Conservation (phyloP, 345 rosid species). For the Tarenaya hassleriana region DNA sequence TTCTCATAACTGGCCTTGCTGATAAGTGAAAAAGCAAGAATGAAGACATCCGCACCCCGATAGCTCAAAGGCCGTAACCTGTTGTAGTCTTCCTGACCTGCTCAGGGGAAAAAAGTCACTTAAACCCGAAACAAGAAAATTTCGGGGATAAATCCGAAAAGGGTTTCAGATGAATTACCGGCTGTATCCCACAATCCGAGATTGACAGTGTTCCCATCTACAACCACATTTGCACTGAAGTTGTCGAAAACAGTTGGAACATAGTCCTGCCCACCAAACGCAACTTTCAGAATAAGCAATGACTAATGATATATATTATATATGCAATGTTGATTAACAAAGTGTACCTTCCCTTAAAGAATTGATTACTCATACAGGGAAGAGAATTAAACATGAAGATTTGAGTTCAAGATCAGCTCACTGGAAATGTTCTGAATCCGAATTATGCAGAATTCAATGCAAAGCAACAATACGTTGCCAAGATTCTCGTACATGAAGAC, state of each 20-base stretch:
- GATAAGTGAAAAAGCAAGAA: slow-evolving; percentile 92
- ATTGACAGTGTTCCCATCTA: slow-evolving; percentile 88
- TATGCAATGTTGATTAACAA: too few relatives aligned
- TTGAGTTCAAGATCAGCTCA: too few relatives aligned
- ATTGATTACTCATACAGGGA: too few relatives aligned
- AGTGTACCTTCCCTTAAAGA: too few relatives aligned
- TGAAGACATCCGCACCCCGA: slow-evolving; percentile 92
- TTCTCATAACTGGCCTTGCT: slow-evolving; percentile 99
- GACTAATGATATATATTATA: too few relatives aligned
- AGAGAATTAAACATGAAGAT: too few relatives aligned
- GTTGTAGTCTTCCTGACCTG: slow-evolving; percentile 95
- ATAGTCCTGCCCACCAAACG: slow-evolving; percentile 61
- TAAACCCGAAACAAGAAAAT: background rate
- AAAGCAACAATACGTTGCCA: too few relatives aligned
- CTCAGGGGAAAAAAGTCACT: slow-evolving; percentile 13
- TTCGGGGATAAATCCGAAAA: slow-evolving; percentile 8
- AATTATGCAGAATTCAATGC: too few relatives aligned
- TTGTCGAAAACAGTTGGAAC: slow-evolving; percentile 97
- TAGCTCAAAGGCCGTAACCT: slow-evolving; percentile 87
- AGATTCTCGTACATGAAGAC: too few relatives aligned
- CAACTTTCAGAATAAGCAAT: slow-evolving; percentile 6
- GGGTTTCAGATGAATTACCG: slow-evolving; percentile 39
- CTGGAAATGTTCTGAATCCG: too few relatives aligned
- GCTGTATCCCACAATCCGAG: slow-evolving; percentile 96
- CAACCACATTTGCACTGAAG: slow-evolving; percentile 97